These are phyloP conservation scores for Avena insularis DNA, from an alignment of 176 grass and related monocot genomes.

Conservation along the genomic window DNA sequence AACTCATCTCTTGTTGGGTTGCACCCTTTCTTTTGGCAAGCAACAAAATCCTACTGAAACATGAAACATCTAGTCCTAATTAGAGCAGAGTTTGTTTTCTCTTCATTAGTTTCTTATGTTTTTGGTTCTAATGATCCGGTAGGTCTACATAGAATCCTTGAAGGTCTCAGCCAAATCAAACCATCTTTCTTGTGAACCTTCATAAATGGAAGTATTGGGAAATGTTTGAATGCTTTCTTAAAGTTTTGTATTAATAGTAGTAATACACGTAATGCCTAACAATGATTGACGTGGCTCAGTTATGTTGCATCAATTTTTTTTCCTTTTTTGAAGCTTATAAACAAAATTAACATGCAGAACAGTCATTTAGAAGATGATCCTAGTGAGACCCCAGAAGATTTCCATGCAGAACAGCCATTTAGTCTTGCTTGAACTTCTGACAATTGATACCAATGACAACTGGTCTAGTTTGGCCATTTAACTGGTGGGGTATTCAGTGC, in stretches of 20 bases:
- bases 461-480: background rate
- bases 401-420: too few species aligned
- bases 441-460: background rate
- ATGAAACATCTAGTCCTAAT: background rate
- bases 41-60: background rate
- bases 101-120: slow-evolving; percentile 20
- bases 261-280: background rate
- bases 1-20: background rate
- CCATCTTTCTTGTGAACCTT: slow-evolving; percentile 26
- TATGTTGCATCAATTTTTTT: background rate
- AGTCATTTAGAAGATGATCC: background rate
- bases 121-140: background rate
- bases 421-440: slow-evolving; percentile 22
- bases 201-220: background rate
- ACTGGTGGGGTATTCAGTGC: background rate
- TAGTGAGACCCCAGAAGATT: background rate
- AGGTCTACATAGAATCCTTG: background rate
- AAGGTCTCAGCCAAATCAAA: background rate
- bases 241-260: too few species aligned
- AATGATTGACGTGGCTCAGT: background rate
- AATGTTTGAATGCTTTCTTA: too few species aligned
- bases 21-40: background rate
- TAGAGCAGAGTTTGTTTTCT: background rate
- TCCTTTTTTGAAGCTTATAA: background rate
- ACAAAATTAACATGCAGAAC: background rate